Conservation (phyloP, 2,329 filamentous ascomycete species). For the Colletotrichum echinochloae region DNA sequence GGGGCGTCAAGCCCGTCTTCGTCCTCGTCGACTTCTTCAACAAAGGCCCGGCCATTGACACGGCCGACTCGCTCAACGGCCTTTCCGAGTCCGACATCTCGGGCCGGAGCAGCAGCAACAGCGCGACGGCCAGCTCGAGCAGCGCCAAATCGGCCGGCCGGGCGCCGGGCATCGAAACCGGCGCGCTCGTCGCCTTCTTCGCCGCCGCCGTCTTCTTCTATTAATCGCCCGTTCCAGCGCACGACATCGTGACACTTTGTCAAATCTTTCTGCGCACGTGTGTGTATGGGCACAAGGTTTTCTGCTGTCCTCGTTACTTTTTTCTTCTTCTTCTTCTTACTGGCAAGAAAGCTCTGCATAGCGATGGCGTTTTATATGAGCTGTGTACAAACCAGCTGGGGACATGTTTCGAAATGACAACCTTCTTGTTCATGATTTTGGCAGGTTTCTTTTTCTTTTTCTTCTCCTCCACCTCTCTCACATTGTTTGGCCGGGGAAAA, state of each 20-base stretch:
- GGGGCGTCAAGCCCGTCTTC: conserved; percentile 75
- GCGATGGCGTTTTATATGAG: conserved; percentile 16
- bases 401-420: neutral
- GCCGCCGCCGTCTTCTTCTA: conserved; percentile 55
- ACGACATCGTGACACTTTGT: neutral
- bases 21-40: conserved; percentile 86
- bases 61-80: conserved; percentile 76
- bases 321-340: neutral
- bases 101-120: conserved; percentile 49
- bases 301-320: neutral
- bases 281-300: neutral
- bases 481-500: neutral
- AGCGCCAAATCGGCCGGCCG: conserved; percentile 31
- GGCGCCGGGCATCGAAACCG: conserved; percentile 47
- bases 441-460: neutral
- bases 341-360: conserved; percentile 3
- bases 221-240: conserved; percentile 38
- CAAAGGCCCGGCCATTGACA: conserved; percentile 75
- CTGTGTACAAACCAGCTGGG: neutral
- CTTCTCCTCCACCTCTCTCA: neutral
- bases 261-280: neutral
- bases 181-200: conserved; percentile 58
- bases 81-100: conserved; percentile 52
- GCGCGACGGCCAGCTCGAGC: conserved; percentile 39
- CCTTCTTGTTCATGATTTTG: neutral